Evolutionary conservation across 257 asterid species (phyloP).

Genomic region (Asclepias syriaca): DNA sequence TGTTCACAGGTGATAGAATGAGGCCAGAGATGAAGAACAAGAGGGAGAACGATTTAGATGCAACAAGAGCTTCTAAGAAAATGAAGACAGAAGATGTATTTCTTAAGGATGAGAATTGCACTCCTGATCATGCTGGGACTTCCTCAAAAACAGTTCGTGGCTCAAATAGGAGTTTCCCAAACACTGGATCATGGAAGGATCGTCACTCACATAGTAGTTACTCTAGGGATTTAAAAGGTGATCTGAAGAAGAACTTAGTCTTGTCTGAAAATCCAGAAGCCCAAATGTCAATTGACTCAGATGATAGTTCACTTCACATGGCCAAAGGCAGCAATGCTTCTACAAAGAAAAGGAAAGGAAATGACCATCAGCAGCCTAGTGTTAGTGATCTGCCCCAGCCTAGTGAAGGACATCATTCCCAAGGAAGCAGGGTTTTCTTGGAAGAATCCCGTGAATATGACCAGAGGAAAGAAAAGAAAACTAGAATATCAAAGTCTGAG

Average conservation of each 20-base stretch:
- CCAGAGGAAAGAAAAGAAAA: conserved; percentile 66
- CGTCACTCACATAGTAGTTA: conserved; percentile 29
- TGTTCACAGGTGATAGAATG: conserved; percentile 38
- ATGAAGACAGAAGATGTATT: conserved; percentile 46
- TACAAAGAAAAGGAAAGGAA: conserved; percentile 54
- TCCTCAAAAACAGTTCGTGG: conserved; percentile 50
- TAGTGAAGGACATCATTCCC: conserved; percentile 31
- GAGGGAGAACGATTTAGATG: conserved; percentile 52
- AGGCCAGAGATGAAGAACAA: conserved; percentile 46
- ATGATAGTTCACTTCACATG: conserved; percentile 36
- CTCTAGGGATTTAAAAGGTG: conserved; percentile 37
- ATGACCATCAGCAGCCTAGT: conserved; percentile 33
- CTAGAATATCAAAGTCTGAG: conserved; percentile 58
- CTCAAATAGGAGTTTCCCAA: conserved; percentile 43
- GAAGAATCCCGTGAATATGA: conserved; percentile 48
- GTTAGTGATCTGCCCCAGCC: conserved; percentile 25
- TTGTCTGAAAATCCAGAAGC: conserved; percentile 31
- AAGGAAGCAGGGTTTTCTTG: conserved; percentile 31
- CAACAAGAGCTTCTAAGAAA: conserved; percentile 61
- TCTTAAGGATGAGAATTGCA: conserved; percentile 48
- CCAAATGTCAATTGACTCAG: conserved; percentile 37
- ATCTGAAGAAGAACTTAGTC: conserved; percentile 25
- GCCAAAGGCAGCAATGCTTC: conserved; percentile 44
- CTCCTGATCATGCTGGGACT: conserved; percentile 47
- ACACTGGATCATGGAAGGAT: conserved; percentile 42